phyloP scores from a whole-genome alignment of 1,139 yeast genomes.

The Diutina mesorugosa region DNA sequence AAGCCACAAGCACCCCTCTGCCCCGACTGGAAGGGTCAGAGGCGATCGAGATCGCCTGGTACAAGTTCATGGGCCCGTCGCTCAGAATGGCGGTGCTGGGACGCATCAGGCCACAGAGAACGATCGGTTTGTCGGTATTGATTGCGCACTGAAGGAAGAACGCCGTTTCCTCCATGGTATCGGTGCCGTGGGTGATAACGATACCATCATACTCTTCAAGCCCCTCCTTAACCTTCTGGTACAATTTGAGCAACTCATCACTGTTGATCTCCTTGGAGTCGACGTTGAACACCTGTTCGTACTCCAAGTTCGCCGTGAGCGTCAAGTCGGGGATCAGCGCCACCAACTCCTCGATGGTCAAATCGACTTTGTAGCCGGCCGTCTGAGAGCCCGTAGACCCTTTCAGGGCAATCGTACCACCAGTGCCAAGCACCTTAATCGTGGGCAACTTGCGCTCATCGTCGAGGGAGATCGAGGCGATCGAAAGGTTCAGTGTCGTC shows the following conservation, averaged over 20 bases:
- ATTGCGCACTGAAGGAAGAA: constrained; percentile 52
- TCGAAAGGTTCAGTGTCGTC: neutral
- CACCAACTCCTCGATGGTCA: constrained; percentile 50
- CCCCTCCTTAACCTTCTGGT: constrained; percentile 30
- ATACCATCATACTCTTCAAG: constrained; percentile 37
- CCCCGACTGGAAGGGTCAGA: constrained; percentile 34
- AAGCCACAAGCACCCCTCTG: constrained; percentile 50
- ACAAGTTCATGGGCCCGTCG: constrained; percentile 63
- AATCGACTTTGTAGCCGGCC: constrained; percentile 56
- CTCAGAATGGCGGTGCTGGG: constrained; percentile 60
- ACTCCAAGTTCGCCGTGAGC: constrained; percentile 41
- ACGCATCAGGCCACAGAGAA: constrained; percentile 62
- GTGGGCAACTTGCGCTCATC: constrained; percentile 13
- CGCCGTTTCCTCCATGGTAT: constrained; percentile 60
- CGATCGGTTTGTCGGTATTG: constrained; percentile 43
- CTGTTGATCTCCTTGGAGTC: constrained; percentile 54
- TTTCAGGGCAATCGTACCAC: constrained; percentile 64
- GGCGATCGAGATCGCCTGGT: constrained; percentile 58
- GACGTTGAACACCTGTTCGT: constrained; percentile 52
- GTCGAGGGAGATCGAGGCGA: neutral
- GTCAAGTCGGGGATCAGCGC: constrained; percentile 50
- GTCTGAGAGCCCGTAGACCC: constrained; percentile 44
- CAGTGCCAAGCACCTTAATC: constrained; percentile 55
- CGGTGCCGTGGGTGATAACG: constrained; percentile 65
- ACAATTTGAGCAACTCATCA: constrained; percentile 18